A percentile compares a stretch with the other conserved stretches of the same genome.
Conservation (phyloP, 805 yeast species). For the Pichia paraexigua region DNA sequence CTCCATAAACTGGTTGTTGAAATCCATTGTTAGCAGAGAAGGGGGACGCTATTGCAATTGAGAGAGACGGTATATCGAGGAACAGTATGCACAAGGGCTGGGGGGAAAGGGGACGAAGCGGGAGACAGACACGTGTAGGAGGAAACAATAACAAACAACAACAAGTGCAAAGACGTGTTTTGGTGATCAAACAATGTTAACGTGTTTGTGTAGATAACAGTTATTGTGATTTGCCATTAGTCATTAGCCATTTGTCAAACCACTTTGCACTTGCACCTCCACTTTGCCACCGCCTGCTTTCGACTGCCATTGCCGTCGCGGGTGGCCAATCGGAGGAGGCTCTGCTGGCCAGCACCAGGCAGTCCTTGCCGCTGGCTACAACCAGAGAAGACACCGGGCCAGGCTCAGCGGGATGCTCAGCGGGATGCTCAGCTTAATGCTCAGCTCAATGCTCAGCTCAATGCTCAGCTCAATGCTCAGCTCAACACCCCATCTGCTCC, state of each 20-base stretch:
- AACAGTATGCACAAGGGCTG: not conserved
- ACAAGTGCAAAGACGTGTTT: not conserved
- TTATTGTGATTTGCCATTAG: not conserved
- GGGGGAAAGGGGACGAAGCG: not conserved
- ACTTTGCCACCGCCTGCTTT: too few relatives aligned
- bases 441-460: too few relatives aligned
- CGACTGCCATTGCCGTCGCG: not conserved
- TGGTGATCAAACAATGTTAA: not conserved
- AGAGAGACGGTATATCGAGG: not conserved
- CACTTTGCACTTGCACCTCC: too few relatives aligned
- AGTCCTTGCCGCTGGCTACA: too few relatives aligned
- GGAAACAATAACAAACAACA: not conserved
- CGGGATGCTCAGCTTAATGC: too few relatives aligned
- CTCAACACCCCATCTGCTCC: too few relatives aligned
- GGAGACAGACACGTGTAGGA: not conserved
- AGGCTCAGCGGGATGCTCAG: too few relatives aligned
- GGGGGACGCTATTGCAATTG: not conserved
- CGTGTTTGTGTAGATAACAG: not conserved
- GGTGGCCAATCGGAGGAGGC: too few relatives aligned
- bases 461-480: too few relatives aligned
- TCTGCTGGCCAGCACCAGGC: too few relatives aligned
- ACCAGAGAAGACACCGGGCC: too few relatives aligned
- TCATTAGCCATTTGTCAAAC: not conserved
- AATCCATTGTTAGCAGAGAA: constrained; percentile 1
- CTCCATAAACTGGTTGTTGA: constrained; percentile 4